Percentiles rank a stretch among this genome's conserved stretches.
These are phyloP conservation scores for Triticum dicoccoides DNA, from an alignment of 176 grass and related monocot species.

Conservation along the genomic window DNA sequence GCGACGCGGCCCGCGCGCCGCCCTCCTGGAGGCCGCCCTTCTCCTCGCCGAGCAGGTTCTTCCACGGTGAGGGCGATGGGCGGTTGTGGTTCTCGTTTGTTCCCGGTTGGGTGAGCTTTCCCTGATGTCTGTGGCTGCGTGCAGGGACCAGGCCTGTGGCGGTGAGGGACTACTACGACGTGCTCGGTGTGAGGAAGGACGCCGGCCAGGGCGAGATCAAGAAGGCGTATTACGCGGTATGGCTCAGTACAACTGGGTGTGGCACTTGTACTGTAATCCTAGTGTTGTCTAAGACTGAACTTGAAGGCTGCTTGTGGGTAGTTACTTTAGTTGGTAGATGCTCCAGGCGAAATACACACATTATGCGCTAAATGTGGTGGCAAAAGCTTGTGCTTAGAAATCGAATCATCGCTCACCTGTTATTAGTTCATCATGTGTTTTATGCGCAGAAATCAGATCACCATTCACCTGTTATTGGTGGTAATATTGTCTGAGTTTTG, in stretches of 20 bases:
- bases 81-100: neutral
- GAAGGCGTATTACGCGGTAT: slow-evolving; percentile 15
- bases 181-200: neutral
- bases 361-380: neutral
- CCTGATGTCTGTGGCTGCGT: neutral
- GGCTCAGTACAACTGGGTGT: neutral
- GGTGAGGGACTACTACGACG: neutral
- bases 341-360: neutral
- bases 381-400: neutral
- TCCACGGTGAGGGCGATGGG: slow-evolving; percentile 2
- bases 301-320: neutral
- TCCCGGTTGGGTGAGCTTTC: neutral
- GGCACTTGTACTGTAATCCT: neutral
- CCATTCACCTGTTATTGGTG: neutral
- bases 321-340: neutral
- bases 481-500: neutral
- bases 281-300: neutral
- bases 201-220: slow-evolving; percentile 18
- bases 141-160: slow-evolving; percentile 6
- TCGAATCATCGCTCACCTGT: neutral
- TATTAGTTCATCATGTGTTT: neutral
- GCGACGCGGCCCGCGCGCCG: neutral
- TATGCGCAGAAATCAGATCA: neutral
- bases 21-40: slow-evolving; percentile 21
- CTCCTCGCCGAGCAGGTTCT: slow-evolving; percentile 11